These are phyloP conservation scores for Aspergillus bombycis DNA, from an alignment of 2,329 filamentous ascomycete species.

Conservation along the genomic window DNA sequence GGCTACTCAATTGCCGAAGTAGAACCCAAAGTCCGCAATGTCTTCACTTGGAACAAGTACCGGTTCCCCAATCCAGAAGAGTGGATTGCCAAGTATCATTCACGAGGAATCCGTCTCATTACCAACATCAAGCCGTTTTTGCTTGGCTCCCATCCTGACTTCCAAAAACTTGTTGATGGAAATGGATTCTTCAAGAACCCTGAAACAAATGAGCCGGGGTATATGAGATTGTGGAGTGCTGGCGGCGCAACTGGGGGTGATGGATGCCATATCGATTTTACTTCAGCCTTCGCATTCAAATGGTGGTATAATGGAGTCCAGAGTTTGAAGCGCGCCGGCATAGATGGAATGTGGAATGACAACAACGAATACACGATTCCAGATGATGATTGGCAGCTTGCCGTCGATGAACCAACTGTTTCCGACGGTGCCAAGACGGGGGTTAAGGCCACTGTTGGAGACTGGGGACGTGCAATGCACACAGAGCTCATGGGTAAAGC, in stretches of 20 bases:
- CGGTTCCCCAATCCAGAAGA: conserved; percentile 69
- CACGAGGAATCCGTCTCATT: conserved; percentile 67
- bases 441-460: conserved; percentile 57
- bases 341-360: conserved; percentile 78
- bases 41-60: conserved; percentile 72
- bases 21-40: conserved; percentile 70
- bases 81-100: conserved; percentile 65
- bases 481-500: conserved; percentile 73
- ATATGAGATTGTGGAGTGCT: conserved; percentile 71
- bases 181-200: conserved; percentile 68
- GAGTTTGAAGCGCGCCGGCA: conserved; percentile 63
- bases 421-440: conserved; percentile 40
- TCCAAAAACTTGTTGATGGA: conserved; percentile 60
- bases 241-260: conserved; percentile 71
- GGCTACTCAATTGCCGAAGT: conserved; percentile 71
- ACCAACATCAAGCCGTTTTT: conserved; percentile 77
- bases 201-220: conserved; percentile 54
- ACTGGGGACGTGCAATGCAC: conserved; percentile 71
- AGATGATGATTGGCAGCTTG: conserved; percentile 67
- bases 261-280: conserved; percentile 74
- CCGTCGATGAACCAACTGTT: conserved; percentile 53
- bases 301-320: conserved; percentile 74
- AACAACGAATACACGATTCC: conserved; percentile 75
- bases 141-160: conserved; percentile 67
- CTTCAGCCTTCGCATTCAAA: conserved; percentile 65